phyloP scores from a whole-genome alignment of 2,329 filamentous ascomycete genomes.

The Ploettnerulaceae sp. region DNA sequence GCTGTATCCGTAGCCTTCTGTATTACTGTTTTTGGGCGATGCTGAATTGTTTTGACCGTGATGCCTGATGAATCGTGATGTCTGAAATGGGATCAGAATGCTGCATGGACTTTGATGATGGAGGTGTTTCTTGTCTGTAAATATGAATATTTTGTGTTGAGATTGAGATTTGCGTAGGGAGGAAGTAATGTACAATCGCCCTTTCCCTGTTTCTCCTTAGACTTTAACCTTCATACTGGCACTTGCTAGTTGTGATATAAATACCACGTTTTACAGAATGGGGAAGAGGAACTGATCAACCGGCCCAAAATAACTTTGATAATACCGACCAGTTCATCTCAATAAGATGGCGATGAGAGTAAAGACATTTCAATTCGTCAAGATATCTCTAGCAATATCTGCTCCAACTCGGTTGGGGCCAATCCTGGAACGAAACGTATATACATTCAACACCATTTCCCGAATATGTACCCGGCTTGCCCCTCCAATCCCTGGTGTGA shows the following conservation, averaged over 20 bases:
- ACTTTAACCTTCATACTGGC: too few relatives aligned
- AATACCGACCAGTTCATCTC: too few relatives aligned
- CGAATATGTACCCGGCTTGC: conserved; percentile 10
- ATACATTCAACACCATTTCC: conserved; percentile 26
- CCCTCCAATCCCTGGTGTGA: conserved; percentile 13
- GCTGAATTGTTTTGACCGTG: conserved; percentile 8
- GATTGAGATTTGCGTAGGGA: background rate
- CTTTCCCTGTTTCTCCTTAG: background rate
- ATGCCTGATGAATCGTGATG: conserved; percentile 9
- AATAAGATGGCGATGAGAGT: too few relatives aligned
- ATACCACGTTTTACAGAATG: too few relatives aligned
- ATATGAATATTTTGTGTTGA: too few relatives aligned
- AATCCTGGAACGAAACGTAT: conserved; percentile 25
- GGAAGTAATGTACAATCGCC: background rate
- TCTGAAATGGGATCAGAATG: conserved; percentile 8
- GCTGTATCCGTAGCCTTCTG: conserved; percentile 3
- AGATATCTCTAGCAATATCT: conserved; percentile 22
- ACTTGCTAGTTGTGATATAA: background rate
- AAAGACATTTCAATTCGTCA: conserved; percentile 22
- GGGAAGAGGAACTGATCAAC: too few relatives aligned
- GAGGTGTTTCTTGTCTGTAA: too few relatives aligned
- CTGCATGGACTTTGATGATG: conserved; percentile 2
- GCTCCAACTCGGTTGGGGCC: conserved; percentile 7
- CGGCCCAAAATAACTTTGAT: too few relatives aligned
- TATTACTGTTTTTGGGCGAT: conserved; percentile 5